Base-by-base conservation (phyloP, 805 yeast species). In the Vanderwaltozyma verrucispora region DNA sequence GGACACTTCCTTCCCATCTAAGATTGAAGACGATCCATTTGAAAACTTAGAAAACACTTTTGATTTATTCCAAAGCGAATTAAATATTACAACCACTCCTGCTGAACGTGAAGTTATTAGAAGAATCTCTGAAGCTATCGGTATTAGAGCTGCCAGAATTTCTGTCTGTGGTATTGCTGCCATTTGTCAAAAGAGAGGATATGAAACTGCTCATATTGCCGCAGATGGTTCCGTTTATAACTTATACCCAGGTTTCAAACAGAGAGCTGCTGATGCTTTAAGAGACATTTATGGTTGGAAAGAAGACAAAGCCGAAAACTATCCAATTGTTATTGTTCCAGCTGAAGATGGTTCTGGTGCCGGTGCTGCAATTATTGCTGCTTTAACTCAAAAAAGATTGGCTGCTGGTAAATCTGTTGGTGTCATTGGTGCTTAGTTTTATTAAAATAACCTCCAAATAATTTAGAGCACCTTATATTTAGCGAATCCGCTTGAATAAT, bases 331-430 rank as follows among this genome's bases (percentile, higher is more conserved):
- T 46, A 77, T 88, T 49, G 84, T 80, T 29, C 83, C 94, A 41
- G 97, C 98, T 47, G 96, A 89, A 67, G 98, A 92, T 67, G 98
- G 98, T 53, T 81, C 92, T 28, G 97, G 97, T 68, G 96, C 85
- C 34, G 98, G 98, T 59, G 98, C 98, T 39, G 98, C 97, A 36
- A 74, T 89, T 53, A 89, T 92, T 65, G 97, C 98, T 38, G 96
- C 97, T 31, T 74, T 89, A 63, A 81, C 97, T 40, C 75, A 81
- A 62, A 71, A 75, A 61, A 80, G 98, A 68, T 68, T 80, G 54
- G 70, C 67, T 47, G 69, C 73, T 43, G 89, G 89, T 33, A 62
- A 71, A 53, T 75, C 85, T 44, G 79, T 82, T 43, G 89, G 89
- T 53, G 54, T 64, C 30, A 46, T 45, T 19, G 50, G 42, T 39